Evolutionary conservation across 352 stramenopile species (phyloP).

Genomic region (Paralagenidium karlingii): DNA sequence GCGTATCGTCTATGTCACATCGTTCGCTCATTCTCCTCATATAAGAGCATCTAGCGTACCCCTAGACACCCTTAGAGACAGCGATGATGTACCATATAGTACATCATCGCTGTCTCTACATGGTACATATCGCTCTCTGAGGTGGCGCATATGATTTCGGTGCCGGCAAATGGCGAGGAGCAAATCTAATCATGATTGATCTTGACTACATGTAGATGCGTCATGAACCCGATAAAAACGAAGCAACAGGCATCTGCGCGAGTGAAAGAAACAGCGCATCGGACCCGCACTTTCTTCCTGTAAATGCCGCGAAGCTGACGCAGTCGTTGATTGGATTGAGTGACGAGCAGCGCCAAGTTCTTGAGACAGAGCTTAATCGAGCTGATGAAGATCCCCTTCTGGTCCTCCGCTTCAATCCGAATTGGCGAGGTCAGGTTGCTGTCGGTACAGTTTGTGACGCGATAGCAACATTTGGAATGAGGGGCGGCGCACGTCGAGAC

Average conservation of each 20-base stretch:
- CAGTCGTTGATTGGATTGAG: constrained; percentile 10
- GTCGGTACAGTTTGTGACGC: constrained; percentile 6
- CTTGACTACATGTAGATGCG: too few relatives aligned
- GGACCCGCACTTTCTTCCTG: constrained; percentile 8
- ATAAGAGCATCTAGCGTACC: too few relatives aligned
- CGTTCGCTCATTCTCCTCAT: too few relatives aligned
- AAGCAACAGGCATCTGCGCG: constrained; percentile 1
- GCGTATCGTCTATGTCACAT: too few relatives aligned
- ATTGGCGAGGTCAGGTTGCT: constrained; percentile 6
- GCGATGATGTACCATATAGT: too few relatives aligned
- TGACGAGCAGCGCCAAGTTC: constrained; percentile 9
- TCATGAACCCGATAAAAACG: too few relatives aligned
- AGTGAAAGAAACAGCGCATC: constrained; percentile 4
- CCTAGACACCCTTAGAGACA: too few relatives aligned
- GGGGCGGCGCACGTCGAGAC: constrained; percentile 4
- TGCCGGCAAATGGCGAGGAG: too few relatives aligned
- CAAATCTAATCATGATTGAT: too few relatives aligned
- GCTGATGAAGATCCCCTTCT: constrained; percentile 8
- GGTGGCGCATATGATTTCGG: too few relatives aligned
- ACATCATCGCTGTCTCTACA: too few relatives aligned
- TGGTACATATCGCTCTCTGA: too few relatives aligned
- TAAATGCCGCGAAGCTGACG: constrained; percentile 6
- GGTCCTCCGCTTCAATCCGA: constrained; percentile 7
- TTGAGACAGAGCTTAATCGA: constrained; percentile 8
- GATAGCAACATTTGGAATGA: constrained; percentile 11